Evolutionary conservation across 176 grass and related monocot species (phyloP).

Genomic region (Poa pratensis): DNA sequence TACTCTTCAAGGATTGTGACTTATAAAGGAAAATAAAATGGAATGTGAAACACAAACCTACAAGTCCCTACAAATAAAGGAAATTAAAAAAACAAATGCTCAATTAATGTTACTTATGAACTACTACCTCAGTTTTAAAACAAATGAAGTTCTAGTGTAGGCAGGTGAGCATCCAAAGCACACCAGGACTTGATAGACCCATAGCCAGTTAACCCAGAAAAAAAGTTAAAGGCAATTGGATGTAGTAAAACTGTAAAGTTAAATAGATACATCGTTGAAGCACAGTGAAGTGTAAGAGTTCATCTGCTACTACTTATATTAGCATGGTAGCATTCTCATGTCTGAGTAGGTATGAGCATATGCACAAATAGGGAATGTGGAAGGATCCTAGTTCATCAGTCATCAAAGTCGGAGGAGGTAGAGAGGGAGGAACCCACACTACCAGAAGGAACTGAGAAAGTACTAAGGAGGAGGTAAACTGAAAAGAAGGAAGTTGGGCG

Average conservation of each 20-base stretch:
- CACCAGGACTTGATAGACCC: no score
- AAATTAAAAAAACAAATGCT: no score
- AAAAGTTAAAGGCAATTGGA: background rate
- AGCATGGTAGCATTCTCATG: background rate
- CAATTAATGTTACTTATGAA: no score
- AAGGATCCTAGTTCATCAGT: background rate
- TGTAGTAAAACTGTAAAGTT: background rate
- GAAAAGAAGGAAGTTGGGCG: background rate
- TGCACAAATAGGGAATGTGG: background rate
- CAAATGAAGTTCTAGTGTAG: no score
- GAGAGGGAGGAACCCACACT: background rate
- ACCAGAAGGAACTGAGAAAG: background rate
- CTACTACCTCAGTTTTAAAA: no score
- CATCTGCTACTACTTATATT: background rate
- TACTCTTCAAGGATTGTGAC: no score
- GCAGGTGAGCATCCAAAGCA: no score
- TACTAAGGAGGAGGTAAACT: background rate
- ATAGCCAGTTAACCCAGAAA: background rate
- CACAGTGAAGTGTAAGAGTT: background rate
- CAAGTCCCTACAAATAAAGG: no score
- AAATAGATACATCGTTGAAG: background rate
- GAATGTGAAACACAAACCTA: no score
- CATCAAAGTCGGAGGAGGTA: no score
- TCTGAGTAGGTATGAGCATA: background rate
- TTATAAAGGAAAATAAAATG: no score